A percentile compares a stretch with the other conserved stretches of the same genome.
Evolutionary conservation across 805 yeast species (phyloP).

Genomic region (Candida sithepensis): DNA sequence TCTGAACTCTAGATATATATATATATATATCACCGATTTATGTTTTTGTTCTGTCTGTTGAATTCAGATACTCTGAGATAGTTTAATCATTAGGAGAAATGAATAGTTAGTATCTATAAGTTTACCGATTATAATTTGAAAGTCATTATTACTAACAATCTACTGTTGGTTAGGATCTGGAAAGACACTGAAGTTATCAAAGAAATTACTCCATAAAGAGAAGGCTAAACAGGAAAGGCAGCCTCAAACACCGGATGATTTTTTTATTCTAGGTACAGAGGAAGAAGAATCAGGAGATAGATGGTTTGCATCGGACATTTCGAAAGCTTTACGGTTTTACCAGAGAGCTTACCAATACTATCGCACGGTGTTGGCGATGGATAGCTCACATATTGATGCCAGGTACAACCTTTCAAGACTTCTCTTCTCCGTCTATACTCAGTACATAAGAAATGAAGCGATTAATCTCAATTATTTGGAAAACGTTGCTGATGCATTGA

Average conservation of each 20-base stretch:
- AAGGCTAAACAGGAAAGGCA: slow-evolving; percentile 9
- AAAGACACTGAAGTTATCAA: slow-evolving; percentile 13
- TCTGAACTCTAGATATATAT: no score
- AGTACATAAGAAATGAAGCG: slow-evolving; percentile 46
- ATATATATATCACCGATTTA: no score
- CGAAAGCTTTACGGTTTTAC: slow-evolving; percentile 63
- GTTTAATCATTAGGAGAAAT: slow-evolving; percentile 1
- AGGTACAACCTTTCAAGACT: slow-evolving; percentile 59
- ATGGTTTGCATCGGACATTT: slow-evolving; percentile 63
- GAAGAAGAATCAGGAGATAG: slow-evolving; percentile 77
- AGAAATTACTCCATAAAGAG: slow-evolving; percentile 8
- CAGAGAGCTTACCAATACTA: slow-evolving; percentile 52
- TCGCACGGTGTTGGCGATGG: slow-evolving; percentile 30
- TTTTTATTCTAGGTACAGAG: slow-evolving; percentile 50
- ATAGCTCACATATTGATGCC: slow-evolving; percentile 37
- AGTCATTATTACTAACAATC: not conserved
- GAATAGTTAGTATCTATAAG: slow-evolving; percentile 6
- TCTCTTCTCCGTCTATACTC: slow-evolving; percentile 53
- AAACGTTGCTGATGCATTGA: slow-evolving; percentile 31
- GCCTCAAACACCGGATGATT: slow-evolving; percentile 48
- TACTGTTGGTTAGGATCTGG: slow-evolving; percentile 5
- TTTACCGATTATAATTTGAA: no score
- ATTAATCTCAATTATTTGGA: slow-evolving; percentile 33
- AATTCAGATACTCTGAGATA: no score
- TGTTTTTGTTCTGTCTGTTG: no score